Base-by-base conservation (phyloP, 225 moss, liverwort and hornwort genomes). In the Rhytidiadelphus loreus region DNA sequence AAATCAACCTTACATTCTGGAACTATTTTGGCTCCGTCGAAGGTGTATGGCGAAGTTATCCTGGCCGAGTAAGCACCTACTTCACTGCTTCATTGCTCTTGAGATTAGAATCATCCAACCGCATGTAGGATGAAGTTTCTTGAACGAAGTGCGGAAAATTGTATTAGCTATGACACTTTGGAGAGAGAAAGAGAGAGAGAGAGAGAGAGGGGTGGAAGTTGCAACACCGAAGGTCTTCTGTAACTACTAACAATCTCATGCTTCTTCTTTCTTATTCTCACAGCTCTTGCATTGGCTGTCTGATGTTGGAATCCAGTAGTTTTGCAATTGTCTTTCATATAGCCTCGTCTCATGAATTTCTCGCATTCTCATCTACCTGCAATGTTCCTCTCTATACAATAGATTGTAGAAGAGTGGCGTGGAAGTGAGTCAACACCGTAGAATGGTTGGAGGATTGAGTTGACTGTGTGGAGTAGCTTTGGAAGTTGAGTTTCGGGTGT, bases 21-120 rank as follows among this genome's bases (percentile, higher is more conserved):
- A 92, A 93, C 88, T 93, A 93, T 43, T 93, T 89, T 46, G 93
- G 93, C 68, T 90, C 92, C 59, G 89, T 82, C 13, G 93, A 91
- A 81, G 93, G 93, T 35, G 93, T 92, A 33, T 91, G 86, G 88
- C 92, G 93, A 86, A 89, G 89, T 59, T 93, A 87, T 84, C 93
- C 93, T 53, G 93, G 93, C 32, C 93, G 93, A 90, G 93, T 93
- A 83, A 50, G 88, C 63, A 22, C 60, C 64, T 68, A 7, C 29
- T 87, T 87, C 41, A 22, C 30, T 82, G 22, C 61, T 78, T 69
- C 50, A 41, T 33, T 80, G 33, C 43, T 80, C 35, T 60, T 58
- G 69, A 41, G 61, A 53, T 87, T 71, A 22, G 32, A 62, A 22
- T 55, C 22, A 23, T 7, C 6, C 50, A 58, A 11, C 29, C 15